Evolutionary conservation across 2,329 filamentous ascomycete genomes (phyloP).

Genomic region (Epicoccum sorghinum): DNA sequence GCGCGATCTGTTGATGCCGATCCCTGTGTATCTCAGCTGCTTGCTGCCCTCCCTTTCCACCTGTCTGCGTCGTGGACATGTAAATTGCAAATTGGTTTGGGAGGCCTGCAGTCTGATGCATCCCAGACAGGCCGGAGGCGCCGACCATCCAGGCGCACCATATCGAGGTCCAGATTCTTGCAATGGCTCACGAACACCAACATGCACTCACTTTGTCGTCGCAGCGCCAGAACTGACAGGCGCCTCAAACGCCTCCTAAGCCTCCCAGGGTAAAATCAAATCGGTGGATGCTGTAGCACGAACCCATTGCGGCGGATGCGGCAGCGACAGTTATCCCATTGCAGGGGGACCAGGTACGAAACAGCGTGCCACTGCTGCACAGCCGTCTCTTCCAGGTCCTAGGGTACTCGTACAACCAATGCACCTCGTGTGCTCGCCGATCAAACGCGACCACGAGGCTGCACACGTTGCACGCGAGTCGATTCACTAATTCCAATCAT

Average conservation of each 20-base stretch:
- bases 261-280: conserved; percentile 9
- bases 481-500: neutral
- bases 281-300: conserved; percentile 20
- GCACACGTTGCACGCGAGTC: conserved; percentile 19
- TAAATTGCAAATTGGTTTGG: neutral
- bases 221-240: conserved; percentile 24
- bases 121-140: conserved; percentile 23
- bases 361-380: conserved; percentile 19
- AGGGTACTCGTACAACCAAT: conserved; percentile 16
- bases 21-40: conserved; percentile 27
- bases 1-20: conserved; percentile 8
- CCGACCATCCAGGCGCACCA: conserved; percentile 22
- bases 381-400: conserved; percentile 16
- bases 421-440: conserved; percentile 31
- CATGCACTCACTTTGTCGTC: conserved; percentile 17
- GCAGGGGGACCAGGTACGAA: conserved; percentile 15
- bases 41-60: conserved; percentile 23
- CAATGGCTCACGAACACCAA: conserved; percentile 3
- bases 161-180: conserved; percentile 6
- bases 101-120: conserved; percentile 11
- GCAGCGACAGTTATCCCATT: conserved; percentile 20
- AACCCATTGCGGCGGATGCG: conserved; percentile 21
- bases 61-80: conserved; percentile 9
- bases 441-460: conserved; percentile 26
- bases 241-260: conserved; percentile 24